Base-by-base conservation (phyloP, 345 rosid genomes). In the Mercurialis annua region DNA sequence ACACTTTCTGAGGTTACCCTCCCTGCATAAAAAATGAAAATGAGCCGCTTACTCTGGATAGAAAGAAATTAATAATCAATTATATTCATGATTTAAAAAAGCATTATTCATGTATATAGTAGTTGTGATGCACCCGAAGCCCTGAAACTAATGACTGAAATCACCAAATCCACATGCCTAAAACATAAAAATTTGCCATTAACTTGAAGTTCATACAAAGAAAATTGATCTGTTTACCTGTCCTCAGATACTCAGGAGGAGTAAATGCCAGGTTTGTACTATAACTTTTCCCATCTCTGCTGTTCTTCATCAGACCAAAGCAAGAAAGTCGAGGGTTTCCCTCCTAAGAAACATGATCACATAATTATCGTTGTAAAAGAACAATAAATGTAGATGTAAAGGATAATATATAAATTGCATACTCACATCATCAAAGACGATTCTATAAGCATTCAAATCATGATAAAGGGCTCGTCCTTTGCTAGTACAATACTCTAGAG, bases 301-400 rank as follows among this genome's bases (percentile, higher is more conserved):
- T 93, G 71, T 93, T 93, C 84, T 93, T 93, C 98, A 90, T 93
- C 80, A 93, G 83, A 62, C 98, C 97, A 72, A 90, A 90, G 81
- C 92, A 89, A 40, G 98, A 90, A 59, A 93, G 94, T 67, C 97
- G 84, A 68, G 97, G 96, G 71, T 90, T 90, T 43, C 83, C 92
- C 69, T 89, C 90, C 96, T 90, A 73, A 30, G 64, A 66, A 70
- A 27, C 67, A 53, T 55, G 65, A 69, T 23, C 7, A 46, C 3
- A 10, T 24, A 7, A 8, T 55, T 43, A 55, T 11, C 3, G 10
- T 58, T 16, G 7, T 31, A 54, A 10, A n/a, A 6, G 64, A 70
- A 21, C 30, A 26, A 66, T n/a, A 43, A 17, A n/a, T 54, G 21
- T 20, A 33, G 42, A 59, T 21, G 27, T 34, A 23, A 21, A 56